phyloP scores from a whole-genome alignment of 208 protist species.

The Porcisia hertigi region DNA sequence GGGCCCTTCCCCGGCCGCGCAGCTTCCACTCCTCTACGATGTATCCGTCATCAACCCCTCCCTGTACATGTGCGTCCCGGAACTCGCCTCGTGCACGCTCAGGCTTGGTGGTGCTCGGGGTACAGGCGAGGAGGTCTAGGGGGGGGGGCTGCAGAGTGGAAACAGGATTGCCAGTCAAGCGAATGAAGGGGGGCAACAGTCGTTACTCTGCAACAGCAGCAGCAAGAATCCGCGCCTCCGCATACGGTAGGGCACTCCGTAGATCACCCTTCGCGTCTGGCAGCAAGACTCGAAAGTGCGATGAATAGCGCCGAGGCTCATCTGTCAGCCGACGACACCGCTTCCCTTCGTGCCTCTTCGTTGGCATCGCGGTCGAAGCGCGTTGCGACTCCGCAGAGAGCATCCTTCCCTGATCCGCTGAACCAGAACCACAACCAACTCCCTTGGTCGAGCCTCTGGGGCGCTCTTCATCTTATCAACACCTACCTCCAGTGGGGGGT shows the following conservation, averaged over 20 bases:
- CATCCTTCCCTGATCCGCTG: not conserved
- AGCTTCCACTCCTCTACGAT: conserved; percentile 20
- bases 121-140: conserved; percentile 15
- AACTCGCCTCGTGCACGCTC: conserved; percentile 22
- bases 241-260: too few relatives aligned
- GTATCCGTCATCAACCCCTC: conserved; percentile 20
- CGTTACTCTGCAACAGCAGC: not conserved
- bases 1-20: not conserved
- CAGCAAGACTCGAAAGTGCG: not conserved
- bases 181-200: not conserved
- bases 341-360: not conserved
- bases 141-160: conserved; percentile 10
- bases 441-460: not conserved
- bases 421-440: not conserved
- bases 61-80: conserved; percentile 17
- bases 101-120: conserved; percentile 20
- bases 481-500: not conserved
- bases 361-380: not conserved
- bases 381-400: not conserved
- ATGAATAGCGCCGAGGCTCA: not conserved
- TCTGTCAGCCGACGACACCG: not conserved
- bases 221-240: not conserved
- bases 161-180: not conserved
- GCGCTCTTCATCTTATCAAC: not conserved
- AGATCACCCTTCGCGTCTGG: not conserved